Evolutionary conservation across 2,329 filamentous ascomycete species (phyloP).

Genomic region (Acarospora socialis): DNA sequence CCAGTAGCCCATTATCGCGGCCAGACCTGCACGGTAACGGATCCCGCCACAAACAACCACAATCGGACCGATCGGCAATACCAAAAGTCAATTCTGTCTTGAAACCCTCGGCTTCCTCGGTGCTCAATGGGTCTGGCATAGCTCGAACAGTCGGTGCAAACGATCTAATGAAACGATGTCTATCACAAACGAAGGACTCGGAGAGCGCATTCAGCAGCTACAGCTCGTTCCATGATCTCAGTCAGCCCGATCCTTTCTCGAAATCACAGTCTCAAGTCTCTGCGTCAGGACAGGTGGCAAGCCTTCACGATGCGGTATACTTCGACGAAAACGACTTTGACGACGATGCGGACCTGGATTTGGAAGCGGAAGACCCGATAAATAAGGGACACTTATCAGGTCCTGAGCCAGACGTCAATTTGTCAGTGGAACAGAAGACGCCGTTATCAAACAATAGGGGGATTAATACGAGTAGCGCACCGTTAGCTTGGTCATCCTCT

Average conservation of each 20-base stretch:
- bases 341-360: slow-evolving; percentile 63
- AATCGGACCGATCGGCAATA: neutral
- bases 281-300: slow-evolving; percentile 22
- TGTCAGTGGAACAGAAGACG: too few relatives aligned
- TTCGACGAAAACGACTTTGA: slow-evolving; percentile 77
- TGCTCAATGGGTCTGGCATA: slow-evolving; percentile 2
- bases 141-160: neutral
- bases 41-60: neutral
- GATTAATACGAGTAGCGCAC: slow-evolving; percentile 44
- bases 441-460: too few relatives aligned
- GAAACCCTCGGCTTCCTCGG: slow-evolving; percentile 6
- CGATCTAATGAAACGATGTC: slow-evolving; percentile 11
- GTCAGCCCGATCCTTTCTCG: neutral
- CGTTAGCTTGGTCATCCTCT: slow-evolving; percentile 57
- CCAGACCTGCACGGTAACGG: neutral
- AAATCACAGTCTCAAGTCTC: neutral
- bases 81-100: slow-evolving; percentile 8
- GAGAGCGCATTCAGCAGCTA: slow-evolving; percentile 1
- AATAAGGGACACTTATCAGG: neutral
- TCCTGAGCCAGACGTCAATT: too few relatives aligned
- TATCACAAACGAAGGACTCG: slow-evolving; percentile 9
- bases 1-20: neutral
- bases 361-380: slow-evolving; percentile 48
- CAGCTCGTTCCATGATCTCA: neutral
- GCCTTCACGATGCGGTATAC: slow-evolving; percentile 37